Evolutionary conservation across 2,329 filamentous ascomycete genomes (phyloP), one percentile per base, ranked within the genome.

Genomic region (Juglanconis oblonga): DNA sequence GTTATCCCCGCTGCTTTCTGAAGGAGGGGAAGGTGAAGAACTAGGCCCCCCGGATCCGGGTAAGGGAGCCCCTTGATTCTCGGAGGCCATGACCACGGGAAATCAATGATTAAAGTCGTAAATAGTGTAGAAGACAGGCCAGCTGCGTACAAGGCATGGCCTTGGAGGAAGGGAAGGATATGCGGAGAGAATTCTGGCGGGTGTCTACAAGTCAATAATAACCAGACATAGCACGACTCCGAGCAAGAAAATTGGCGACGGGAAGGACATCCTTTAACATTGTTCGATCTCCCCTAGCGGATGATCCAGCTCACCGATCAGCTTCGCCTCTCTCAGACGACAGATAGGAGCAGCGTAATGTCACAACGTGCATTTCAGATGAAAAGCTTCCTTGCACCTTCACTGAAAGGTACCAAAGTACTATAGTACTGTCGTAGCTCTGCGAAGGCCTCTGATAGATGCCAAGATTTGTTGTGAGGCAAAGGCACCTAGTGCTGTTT

Each of bases 111-210:
- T 48, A 33, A 53, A 54, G 33, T 47, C 1, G 10, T 35, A 50
- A 53, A 36, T 5, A 32, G 3, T 33, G 32, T 32, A 14, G 35
- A 52, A 45, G 36, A 58, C 59, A 61, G 59, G 36, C 59, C 59
- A 52, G 59, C 59, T 61, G 59, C 38, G 32, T 31, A 31, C 17
- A 58, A 40, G 40, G 29, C 40, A 35, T 33, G 29, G 50, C 52
- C 55, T 49, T 31, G 35, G 45, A 32, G 29, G 57, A 50, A 17
- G 35, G 7, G 36, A 54, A 44, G 13, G 29, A n/a, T 11, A 40
- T 48, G 24, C 24, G 24, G 11, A 45, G 50, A 50, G 29, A 49
- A 17, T 29, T 49, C 17, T 5, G 29, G 24, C 24, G 24, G 24
- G 24, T 24, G 24, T 24, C 24, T 24, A 24, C 24, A 24, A 24